A percentile compares a stretch with the other conserved stretches of the same genome.
phyloP scores from a whole-genome alignment of 164 flowering plant species.

The Saururus chinensis region DNA sequence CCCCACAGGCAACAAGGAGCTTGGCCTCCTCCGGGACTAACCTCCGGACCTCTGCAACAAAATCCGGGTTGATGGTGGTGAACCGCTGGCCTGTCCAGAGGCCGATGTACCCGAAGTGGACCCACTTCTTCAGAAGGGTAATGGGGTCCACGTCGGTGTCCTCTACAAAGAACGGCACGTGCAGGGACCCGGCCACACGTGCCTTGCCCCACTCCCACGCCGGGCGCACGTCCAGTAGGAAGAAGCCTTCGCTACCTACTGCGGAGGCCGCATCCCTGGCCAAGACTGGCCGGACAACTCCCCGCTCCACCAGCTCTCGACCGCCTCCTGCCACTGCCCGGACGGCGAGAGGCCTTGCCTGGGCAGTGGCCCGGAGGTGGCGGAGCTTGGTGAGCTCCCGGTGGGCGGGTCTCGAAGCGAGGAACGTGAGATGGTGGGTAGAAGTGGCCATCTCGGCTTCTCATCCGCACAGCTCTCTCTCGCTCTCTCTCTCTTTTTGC shows the following conservation, averaged over 20 bases:
- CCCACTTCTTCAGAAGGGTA: constrained; percentile 84
- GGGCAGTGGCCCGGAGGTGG: background rate
- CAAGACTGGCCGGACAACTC: constrained; percentile 34
- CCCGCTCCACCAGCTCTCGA: constrained; percentile 47
- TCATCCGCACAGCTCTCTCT: too few relatives aligned
- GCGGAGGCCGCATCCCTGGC: constrained; percentile 47
- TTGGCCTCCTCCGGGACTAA: constrained; percentile 54
- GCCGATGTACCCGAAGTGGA: constrained; percentile 91
- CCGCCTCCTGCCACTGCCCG: constrained; percentile 10
- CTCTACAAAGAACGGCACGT: constrained; percentile 70
- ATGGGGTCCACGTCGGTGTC: constrained; percentile 57
- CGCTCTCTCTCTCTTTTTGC: background rate
- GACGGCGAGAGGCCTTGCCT: background rate
- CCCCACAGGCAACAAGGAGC: constrained; percentile 85
- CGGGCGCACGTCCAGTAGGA: constrained; percentile 72
- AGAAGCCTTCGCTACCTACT: constrained; percentile 38
- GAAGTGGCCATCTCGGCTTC: background rate
- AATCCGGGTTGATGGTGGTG: constrained; percentile 51
- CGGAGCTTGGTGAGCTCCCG: background rate
- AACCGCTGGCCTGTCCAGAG: constrained; percentile 82
- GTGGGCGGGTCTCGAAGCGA: background rate
- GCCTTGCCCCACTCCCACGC: constrained; percentile 88
- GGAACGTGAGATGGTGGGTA: background rate
- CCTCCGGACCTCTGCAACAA: constrained; percentile 37
- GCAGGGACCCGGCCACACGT: constrained; percentile 59